A percentile compares a stretch with the other conserved stretches of the same genome.
phyloP scores from a whole-genome alignment of 2,329 filamentous ascomycete species.

The Bipolaris bicolor region DNA sequence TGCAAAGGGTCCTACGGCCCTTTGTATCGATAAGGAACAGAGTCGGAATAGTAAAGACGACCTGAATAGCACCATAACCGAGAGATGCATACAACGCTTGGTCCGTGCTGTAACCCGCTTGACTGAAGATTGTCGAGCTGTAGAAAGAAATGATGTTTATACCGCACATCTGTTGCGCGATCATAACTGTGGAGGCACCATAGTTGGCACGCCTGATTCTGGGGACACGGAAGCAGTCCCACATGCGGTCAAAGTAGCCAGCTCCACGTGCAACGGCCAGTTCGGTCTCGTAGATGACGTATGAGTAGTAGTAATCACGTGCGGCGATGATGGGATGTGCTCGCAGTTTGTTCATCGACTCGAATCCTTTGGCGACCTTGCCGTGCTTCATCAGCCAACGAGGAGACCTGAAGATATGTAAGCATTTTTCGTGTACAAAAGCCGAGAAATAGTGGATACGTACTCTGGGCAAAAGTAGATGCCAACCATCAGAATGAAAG shows the following conservation, averaged over 20 bases:
- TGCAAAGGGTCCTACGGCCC: conserved; percentile 41
- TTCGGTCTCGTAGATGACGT: conserved; percentile 46
- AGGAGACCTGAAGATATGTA: conserved; percentile 32
- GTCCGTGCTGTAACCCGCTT: conserved; percentile 34
- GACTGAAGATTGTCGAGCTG: conserved; percentile 75
- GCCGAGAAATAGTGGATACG: not conserved
- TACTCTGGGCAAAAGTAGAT: conserved; percentile 49
- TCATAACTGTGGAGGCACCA: conserved; percentile 50
- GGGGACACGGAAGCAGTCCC: conserved; percentile 55
- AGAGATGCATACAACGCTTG: conserved; percentile 47
- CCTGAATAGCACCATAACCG: conserved; percentile 46
- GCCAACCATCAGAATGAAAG: conserved; percentile 44
- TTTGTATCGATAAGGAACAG: conserved; percentile 50
- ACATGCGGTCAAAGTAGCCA: conserved; percentile 52
- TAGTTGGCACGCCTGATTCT: conserved; percentile 48
- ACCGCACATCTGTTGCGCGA: conserved; percentile 51
- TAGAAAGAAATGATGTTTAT: conserved; percentile 82
- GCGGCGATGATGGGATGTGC: conserved; percentile 45
- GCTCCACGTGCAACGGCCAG: conserved; percentile 40
- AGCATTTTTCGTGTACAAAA: not conserved
- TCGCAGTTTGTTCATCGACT: conserved; percentile 55
- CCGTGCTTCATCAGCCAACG: conserved; percentile 50
- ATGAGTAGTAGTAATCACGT: conserved; percentile 48
- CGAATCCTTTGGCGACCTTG: conserved; percentile 51
- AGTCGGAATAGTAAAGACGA: conserved; percentile 47